These are phyloP conservation scores for Trametes sanguinea DNA, from an alignment of 768 basidiomycete species.

Conservation along the genomic window DNA sequence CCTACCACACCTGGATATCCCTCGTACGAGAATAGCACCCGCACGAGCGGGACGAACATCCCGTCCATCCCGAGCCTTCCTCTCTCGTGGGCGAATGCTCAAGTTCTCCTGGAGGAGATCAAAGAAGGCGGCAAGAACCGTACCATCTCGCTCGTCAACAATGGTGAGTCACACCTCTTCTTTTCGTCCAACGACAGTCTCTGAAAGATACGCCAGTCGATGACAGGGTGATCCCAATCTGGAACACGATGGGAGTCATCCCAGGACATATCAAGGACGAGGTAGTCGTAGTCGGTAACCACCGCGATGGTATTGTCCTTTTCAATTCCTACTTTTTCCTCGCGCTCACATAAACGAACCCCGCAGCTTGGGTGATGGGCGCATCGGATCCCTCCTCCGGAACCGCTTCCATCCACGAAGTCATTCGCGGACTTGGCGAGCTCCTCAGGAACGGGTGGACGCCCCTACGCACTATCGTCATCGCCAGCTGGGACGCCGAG, in stretches of 20 bases:
- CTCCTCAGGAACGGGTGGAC: slow-evolving; percentile 78
- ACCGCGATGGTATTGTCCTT: slow-evolving; percentile 71
- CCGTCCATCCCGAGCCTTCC: slow-evolving; percentile 87
- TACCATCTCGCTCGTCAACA: slow-evolving; percentile 58
- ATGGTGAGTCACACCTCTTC: slow-evolving; percentile 38
- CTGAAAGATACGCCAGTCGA: slow-evolving; percentile 50
- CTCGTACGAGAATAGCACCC: slow-evolving; percentile 78
- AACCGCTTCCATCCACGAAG: slow-evolving; percentile 75
- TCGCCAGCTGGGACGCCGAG: slow-evolving; percentile 84
- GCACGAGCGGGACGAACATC: slow-evolving; percentile 59
- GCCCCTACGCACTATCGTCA: slow-evolving; percentile 74
- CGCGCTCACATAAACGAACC: slow-evolving; percentile 32
- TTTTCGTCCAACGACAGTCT: not conserved
- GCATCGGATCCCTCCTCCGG: slow-evolving; percentile 81
- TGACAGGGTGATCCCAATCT: slow-evolving; percentile 81
- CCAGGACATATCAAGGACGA: slow-evolving; percentile 85
- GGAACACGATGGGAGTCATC: slow-evolving; percentile 85
- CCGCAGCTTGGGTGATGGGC: slow-evolving; percentile 69
- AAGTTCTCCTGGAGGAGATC: slow-evolving; percentile 53
- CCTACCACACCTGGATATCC: slow-evolving; percentile 89
- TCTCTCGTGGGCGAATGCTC: slow-evolving; percentile 83
- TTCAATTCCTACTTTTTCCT: not conserved
- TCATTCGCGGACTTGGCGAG: slow-evolving; percentile 71
- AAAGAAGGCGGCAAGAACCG: slow-evolving; percentile 45
- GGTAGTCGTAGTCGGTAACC: slow-evolving; percentile 83